A percentile compares a stretch with the other conserved stretches of the same genome.
phyloP scores from a whole-genome alignment of 148 eudicot genomes.

The Vaccinium vitisidaea region DNA sequence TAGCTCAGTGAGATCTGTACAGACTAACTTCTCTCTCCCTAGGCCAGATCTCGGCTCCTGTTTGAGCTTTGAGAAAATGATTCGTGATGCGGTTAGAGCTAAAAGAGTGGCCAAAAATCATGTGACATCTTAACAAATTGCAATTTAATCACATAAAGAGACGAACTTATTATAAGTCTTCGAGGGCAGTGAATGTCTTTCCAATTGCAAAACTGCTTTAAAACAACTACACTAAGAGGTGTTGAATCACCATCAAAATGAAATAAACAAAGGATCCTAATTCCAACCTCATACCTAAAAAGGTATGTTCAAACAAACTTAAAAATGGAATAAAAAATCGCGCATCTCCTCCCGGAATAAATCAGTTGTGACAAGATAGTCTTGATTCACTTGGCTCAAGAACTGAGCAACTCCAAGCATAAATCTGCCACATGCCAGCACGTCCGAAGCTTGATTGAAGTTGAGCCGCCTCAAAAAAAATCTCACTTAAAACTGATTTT shows the following conservation, averaged over 20 bases:
- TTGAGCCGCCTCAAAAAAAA: not conserved
- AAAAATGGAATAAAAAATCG: not conserved
- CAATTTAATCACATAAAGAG: not conserved
- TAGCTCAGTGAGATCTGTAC: not conserved
- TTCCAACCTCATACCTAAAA: not conserved
- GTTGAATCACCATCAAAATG: not conserved
- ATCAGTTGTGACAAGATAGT: not conserved
- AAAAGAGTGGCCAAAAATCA: not conserved
- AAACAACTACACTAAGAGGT: not conserved
- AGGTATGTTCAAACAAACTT: not conserved
- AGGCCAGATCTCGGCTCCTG: not conserved
- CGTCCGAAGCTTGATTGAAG: slow-evolving; percentile 5
- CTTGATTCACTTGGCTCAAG: not conserved
- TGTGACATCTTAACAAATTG: not conserved
- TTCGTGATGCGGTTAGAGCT: not conserved
- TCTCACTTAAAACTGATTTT: not conserved
- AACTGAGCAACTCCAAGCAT: not conserved
- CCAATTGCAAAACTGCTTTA: slow-evolving; percentile 11
- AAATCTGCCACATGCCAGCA: not conserved
- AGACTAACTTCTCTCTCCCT: not conserved
- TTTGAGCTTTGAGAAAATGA: not conserved
- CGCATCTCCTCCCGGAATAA: not conserved
- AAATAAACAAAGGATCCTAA: not conserved
- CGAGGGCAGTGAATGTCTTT: not conserved
- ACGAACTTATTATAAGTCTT: not conserved